Evolutionary conservation across 2,329 filamentous ascomycete species (phyloP).

Genomic region (Diaporthe citriasiana): DNA sequence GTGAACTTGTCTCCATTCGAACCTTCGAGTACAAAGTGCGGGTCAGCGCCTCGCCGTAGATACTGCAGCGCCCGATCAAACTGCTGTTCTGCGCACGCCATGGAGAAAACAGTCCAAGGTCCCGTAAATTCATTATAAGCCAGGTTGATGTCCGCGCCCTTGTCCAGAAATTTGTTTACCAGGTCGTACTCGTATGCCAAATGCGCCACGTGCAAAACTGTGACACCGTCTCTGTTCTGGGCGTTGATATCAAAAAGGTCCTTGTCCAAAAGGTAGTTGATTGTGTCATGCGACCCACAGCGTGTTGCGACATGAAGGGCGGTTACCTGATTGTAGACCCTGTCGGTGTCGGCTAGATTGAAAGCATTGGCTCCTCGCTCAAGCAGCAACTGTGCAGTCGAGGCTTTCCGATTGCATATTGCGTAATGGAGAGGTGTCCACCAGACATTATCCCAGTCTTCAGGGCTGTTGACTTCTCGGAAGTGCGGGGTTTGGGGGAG

Average conservation of each 20-base stretch:
- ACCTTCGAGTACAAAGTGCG: neutral
- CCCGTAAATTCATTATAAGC: fast-evolving
- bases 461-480: too few species aligned
- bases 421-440: neutral
- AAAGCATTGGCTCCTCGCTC: neutral
- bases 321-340: too few species aligned
- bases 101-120: conserved; percentile 1
- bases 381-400: conserved; percentile 5
- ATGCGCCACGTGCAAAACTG: neutral
- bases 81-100: neutral
- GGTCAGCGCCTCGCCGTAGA: neutral
- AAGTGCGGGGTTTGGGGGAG: neutral
- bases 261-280: neutral
- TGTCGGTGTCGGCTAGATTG: neutral
- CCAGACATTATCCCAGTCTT: too few species aligned
- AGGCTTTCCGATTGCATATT: neutral
- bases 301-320: neutral
- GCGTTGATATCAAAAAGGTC: neutral
- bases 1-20: neutral
- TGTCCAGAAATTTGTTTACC: neutral
- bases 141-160: neutral
- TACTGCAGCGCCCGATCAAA: neutral
- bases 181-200: neutral
- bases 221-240: neutral
- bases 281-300: fast-evolving